Evolutionary conservation across 768 basidiomycete species (phyloP), one percentile per base, ranked within the genome.

Genomic region (Leucosporidium yakuticum): DNA sequence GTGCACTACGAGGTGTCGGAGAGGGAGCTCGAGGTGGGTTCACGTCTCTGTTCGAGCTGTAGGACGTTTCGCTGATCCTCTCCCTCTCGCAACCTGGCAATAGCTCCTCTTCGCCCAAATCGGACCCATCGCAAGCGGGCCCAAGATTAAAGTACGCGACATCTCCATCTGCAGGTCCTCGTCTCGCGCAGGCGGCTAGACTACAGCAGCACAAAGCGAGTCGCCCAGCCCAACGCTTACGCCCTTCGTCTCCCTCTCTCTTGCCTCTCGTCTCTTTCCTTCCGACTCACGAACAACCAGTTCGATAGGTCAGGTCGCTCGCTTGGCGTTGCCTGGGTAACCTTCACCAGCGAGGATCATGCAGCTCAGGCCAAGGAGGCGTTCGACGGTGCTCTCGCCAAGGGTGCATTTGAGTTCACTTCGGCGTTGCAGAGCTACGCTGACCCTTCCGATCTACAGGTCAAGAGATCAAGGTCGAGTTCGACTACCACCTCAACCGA

Each of bases 1-100:
- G 32, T 76, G 62, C 75, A 76, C 48, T 76, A 75, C 60, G 75
- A 76, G 48, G 75, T 76, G 11, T 70, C 69, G 44, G 75, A 76
- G 69, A 49, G 69, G 53, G 75, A 76, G 55, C 67, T 76, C 8
- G 70, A 75, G 69, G 75, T 76, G 60, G 36, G 69, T 50, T 8
- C 8, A 12, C 34, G 2, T 23, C 8, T 29, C 8, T 7, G 11
- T 55, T 27, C 7, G 23, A 49, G 25, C 31, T 8, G 39, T 2
- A 44, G 34, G 6, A 6, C 34, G 34, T 36, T 36, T 36, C 51
- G 32, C 47, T 50, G 12, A 47, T 15, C 31, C 36, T 34, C 34
- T 31, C 39, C 23, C 19, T 32, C n/a, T n/a, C n/a, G n/a, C n/a
- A n/a, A n/a, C n/a, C 20, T 21, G 11, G 27, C 19, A 6, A 34